Base-by-base conservation (phyloP, 2,329 filamentous ascomycete genomes). In the Zelopaecilomyces penicillatus region DNA sequence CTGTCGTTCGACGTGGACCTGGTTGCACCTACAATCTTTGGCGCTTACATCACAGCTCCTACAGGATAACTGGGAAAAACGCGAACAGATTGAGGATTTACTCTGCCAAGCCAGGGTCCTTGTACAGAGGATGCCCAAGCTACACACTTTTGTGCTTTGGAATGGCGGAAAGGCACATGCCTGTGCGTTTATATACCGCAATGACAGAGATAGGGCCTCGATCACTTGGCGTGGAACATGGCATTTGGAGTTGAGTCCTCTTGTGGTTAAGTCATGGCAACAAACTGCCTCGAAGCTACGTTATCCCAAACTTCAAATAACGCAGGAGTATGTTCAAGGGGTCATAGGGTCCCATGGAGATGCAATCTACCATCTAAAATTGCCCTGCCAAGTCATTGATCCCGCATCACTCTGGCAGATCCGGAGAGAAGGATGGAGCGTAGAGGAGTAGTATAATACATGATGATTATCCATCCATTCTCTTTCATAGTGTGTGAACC, bases 161-260 rank as follows among this genome's bases (percentile, higher is more conserved):
- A 60, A 65, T 47, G 57, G 59, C 38, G 42, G 39, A 33, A 55
- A 47, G 36, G 55, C 33, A 10, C 39, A 61, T 47, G 60, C 60
- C 19, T 64, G 53, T 48, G 59, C 60, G 12, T 62, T 66, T 37
- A 61, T 62, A 46, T 64, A 61, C 48, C 51, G 46, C 12, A 42
- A 39, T 26, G 48, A 49, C n/a, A 46, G 37, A 44, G 48, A 55
- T 37, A 30, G 40, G 44, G 50, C 52, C n/a, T 55, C 49, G 1
- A 34, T 64, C 41, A 60, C 59, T 38, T 64, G 57, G 61, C 57
- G 60, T 26, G 57, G 57, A 30, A 65, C 58, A n/a, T 65, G 61
- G 59, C 33, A 51, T 32, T 44, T 60, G 11, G 37, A 56, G 49
- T 31, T 62, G 31, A 56, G 39, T 42, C 45, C 50, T 52, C 36